phyloP scores from a whole-genome alignment of 192 early-diverging fungal genomes.

The Phlyctochytrium planicorne region DNA sequence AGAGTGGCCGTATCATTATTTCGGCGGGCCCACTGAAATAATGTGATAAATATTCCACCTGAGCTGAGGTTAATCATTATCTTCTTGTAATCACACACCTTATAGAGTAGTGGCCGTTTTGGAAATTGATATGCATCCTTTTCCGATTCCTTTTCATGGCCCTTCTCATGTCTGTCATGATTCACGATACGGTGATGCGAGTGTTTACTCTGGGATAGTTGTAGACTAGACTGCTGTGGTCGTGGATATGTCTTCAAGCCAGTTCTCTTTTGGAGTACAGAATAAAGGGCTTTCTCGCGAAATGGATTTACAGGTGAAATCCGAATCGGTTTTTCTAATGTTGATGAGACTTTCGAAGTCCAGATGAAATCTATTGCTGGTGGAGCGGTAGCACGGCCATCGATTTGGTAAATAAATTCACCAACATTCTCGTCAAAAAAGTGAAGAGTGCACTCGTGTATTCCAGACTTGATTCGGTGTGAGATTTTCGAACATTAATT shows the following conservation, averaged over 20 bases:
- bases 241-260: not conserved
- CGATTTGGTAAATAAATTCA: constrained; percentile 51
- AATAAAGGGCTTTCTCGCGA: constrained; percentile 45
- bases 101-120: constrained; percentile 35
- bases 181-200: too few species aligned
- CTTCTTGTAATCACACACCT: constrained; percentile 7
- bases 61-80: not conserved
- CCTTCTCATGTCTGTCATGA: constrained; percentile 9
- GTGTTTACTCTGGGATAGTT: too few species aligned
- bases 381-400: constrained; percentile 33
- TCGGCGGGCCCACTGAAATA: constrained; percentile 47
- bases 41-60: constrained; percentile 51
- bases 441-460: constrained; percentile 44
- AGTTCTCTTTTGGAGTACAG: constrained; percentile 17
- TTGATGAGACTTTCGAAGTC: constrained; percentile 37
- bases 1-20: constrained; percentile 35
- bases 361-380: constrained; percentile 36
- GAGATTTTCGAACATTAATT: not conserved
- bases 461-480: constrained; percentile 31
- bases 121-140: constrained; percentile 34
- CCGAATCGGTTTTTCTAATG: constrained; percentile 47
- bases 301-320: constrained; percentile 36
- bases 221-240: too few species aligned
- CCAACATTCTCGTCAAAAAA: constrained; percentile 44
- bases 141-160: not conserved